Evolutionary conservation across 2,329 filamentous ascomycete genomes (phyloP), one percentile per base, ranked within the genome.

Genomic region (Myriosclerotinia scirpicola): DNA sequence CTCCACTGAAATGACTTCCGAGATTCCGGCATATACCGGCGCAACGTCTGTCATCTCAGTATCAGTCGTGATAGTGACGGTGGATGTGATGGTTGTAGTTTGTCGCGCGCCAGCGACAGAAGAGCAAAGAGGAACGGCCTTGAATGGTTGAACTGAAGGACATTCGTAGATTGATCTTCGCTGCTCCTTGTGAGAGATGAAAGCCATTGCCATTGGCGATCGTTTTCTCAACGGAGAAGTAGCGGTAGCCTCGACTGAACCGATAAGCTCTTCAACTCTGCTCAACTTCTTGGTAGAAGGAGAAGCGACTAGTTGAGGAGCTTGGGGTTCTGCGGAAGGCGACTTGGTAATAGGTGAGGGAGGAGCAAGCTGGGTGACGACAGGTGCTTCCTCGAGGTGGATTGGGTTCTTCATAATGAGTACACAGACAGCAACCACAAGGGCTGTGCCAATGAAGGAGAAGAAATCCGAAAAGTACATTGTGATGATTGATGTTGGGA

Each of bases 51-150:
- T 50, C 46, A 48, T 38, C 26, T 26, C 58, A 50, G 50, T 38
- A 38, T 38, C 44, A 12, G 15, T 12, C 58, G 46, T 36, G n/a
- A 40, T 42, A 30, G n/a, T 48, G 34, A 50, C 15, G 58, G 1
- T 17, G 38, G 36, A 59, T 61, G 38, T 22, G 54, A 38, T 65
- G 54, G 42, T 40, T 26, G 40, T 20, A 7, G 40, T 55, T 48
- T 48, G 61, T 56, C 55, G 61, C 61, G 50, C 52, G 61, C 61
- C 61, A 64, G 54, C 54, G 44, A 65, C 54, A 52, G 44, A 65
- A 60, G 56, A 22, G 17, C n/a, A 61, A 50, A 2, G 34, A 38
- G 20, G 22, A 38, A 36, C 34, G 1, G 22, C 44, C 44, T 50
- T 20, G 58, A 4, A 3, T 50, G n/a, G 4, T 61, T 61, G n/a